Conservation (phyloP, 257 asterid species). For the Verbascum thapsus region DNA sequence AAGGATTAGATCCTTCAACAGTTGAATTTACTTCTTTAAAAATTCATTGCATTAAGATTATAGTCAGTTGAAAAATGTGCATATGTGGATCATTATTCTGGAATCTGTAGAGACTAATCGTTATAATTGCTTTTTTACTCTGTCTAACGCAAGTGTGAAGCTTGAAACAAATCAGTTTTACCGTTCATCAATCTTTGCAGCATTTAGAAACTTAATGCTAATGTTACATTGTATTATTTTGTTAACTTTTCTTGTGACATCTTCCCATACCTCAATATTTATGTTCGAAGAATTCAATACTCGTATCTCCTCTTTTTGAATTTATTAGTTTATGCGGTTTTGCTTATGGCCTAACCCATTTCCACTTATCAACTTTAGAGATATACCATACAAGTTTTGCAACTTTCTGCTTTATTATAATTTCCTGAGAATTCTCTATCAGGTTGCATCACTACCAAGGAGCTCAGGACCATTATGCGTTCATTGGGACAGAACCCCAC, state of each 20-base stretch:
- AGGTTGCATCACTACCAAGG: conserved; percentile 66
- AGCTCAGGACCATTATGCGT: conserved; percentile 65
- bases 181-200: background rate
- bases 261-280: background rate
- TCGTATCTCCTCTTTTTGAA: background rate
- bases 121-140: background rate
- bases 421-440: conserved; percentile 12
- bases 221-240: background rate
- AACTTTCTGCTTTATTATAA: background rate
- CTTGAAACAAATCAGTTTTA: conserved; percentile 1
- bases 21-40: background rate
- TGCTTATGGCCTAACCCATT: background rate
- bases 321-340: conserved; percentile 5
- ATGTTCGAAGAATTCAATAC: background rate
- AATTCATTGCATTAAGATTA: background rate
- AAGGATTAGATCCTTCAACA: background rate
- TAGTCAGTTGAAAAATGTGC: background rate
- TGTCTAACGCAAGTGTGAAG: background rate
- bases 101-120: background rate
- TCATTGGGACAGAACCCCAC: conserved; percentile 64
- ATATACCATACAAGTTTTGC: background rate
- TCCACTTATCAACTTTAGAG: background rate
- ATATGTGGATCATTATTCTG: background rate
- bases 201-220: background rate
- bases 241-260: background rate